Percentiles rank a stretch among this genome's conserved stretches.
Evolutionary conservation across 306 rosid genomes (phyloP).

Genomic region (Fragaria vesca): DNA sequence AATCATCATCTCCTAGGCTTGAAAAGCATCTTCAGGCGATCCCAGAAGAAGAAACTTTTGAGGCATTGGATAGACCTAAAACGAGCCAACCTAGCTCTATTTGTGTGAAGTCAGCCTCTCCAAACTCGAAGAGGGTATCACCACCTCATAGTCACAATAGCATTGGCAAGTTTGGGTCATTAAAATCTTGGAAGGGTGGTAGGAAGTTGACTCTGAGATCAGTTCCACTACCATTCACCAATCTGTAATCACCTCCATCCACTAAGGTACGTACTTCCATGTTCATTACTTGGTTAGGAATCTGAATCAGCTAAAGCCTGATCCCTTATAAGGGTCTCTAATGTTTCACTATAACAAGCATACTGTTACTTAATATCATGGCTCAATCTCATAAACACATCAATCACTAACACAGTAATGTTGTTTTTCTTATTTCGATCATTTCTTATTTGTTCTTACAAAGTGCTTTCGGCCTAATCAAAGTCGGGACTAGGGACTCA

Average conservation of each 20-base stretch:
- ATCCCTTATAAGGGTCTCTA: too few species aligned
- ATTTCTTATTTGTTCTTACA: too few species aligned
- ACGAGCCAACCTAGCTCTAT: neutral
- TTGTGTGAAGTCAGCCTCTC: slow-evolving; percentile 23
- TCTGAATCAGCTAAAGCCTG: too few species aligned
- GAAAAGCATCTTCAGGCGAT: slow-evolving; percentile 16
- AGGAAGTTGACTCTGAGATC: slow-evolving; percentile 31
- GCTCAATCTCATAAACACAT: too few species aligned
- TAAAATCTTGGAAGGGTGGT: slow-evolving; percentile 18
- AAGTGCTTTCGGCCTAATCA: too few species aligned
- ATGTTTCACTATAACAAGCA: too few species aligned
- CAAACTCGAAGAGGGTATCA: slow-evolving; percentile 28
- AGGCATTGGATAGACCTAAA: neutral
- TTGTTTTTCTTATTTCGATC: too few species aligned
- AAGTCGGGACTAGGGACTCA: too few species aligned
- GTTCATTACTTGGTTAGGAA: neutral
- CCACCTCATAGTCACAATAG: slow-evolving; percentile 19
- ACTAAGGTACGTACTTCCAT: too few species aligned
- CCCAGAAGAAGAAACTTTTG: slow-evolving; percentile 28
- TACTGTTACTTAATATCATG: too few species aligned
- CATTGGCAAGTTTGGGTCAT: slow-evolving; percentile 6
- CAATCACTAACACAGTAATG: too few species aligned
- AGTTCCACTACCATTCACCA: slow-evolving; percentile 21
- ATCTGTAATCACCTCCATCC: neutral
- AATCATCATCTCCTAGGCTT: slow-evolving; percentile 12